phyloP scores from a whole-genome alignment of 2,329 filamentous ascomycete species.

The Penicillium sp. region DNA sequence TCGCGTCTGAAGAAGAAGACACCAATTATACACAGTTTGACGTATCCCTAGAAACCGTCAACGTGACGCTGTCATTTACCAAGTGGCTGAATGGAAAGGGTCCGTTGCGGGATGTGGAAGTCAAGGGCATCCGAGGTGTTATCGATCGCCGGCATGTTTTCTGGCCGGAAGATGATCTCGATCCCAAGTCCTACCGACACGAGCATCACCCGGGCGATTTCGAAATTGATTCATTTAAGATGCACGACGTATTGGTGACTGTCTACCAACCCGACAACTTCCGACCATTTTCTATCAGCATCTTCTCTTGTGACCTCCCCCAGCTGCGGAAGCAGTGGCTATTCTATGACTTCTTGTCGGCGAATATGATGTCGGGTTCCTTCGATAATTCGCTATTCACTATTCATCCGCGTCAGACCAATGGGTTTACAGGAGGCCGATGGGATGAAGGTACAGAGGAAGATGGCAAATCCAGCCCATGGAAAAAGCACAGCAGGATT shows the following conservation, averaged over 20 bases:
- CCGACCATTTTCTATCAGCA: slow-evolving; percentile 92
- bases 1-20: slow-evolving; percentile 65
- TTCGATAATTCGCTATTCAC: slow-evolving; percentile 96
- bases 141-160: slow-evolving; percentile 83
- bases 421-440: slow-evolving; percentile 70
- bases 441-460: slow-evolving; percentile 57
- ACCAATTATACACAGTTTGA: slow-evolving; percentile 98
- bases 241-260: slow-evolving; percentile 89
- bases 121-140: slow-evolving; percentile 89
- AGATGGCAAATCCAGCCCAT: slow-evolving; percentile 67
- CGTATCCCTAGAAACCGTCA: slow-evolving; percentile 89
- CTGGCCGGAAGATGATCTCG: slow-evolving; percentile 67
- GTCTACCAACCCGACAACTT: slow-evolving; percentile 88
- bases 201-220: slow-evolving; percentile 91
- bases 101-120: slow-evolving; percentile 84
- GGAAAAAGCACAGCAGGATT: slow-evolving; percentile 94
- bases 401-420: slow-evolving; percentile 89
- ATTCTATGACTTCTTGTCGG: slow-evolving; percentile 95
- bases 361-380: slow-evolving; percentile 93
- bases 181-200: slow-evolving; percentile 85
- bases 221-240: slow-evolving; percentile 93
- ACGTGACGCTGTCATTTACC: slow-evolving; percentile 94
- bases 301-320: slow-evolving; percentile 92
- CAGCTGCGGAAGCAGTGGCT: slow-evolving; percentile 93
- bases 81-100: slow-evolving; percentile 99